Evolutionary conservation across 805 yeast species (phyloP).

Genomic region (Kuraishia borneana): DNA sequence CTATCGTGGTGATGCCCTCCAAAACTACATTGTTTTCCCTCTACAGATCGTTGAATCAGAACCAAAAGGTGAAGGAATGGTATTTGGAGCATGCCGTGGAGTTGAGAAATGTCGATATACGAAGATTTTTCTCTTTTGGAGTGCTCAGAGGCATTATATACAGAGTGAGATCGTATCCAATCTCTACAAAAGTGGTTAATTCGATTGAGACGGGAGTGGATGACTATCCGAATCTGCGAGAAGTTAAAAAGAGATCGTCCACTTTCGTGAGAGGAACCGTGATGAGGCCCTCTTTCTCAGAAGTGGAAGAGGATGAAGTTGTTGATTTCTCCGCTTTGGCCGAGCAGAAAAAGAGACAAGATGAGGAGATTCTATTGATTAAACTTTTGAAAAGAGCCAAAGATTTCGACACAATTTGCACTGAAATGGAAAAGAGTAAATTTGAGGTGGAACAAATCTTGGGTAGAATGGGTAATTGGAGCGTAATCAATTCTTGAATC

Average conservation of each 20-base stretch:
- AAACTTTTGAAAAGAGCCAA: slow-evolving; percentile 39
- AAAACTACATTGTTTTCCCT: slow-evolving; percentile 59
- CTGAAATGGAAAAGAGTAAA: slow-evolving; percentile 48
- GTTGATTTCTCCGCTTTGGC: slow-evolving; percentile 11
- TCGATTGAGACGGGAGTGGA: slow-evolving; percentile 18
- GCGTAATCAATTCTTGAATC: slow-evolving; percentile 23
- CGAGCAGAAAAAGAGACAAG: slow-evolving; percentile 10
- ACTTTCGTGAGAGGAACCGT: slow-evolving; percentile 3
- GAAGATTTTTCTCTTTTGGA: slow-evolving; percentile 84
- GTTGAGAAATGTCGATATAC: slow-evolving; percentile 60
- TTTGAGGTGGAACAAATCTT: slow-evolving; percentile 40
- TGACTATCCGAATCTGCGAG: slow-evolving; percentile 4
- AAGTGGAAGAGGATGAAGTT: slow-evolving; percentile 9
- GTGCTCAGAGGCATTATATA: slow-evolving; percentile 71
- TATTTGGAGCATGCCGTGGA: slow-evolving; percentile 49
- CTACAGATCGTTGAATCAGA: slow-evolving; percentile 70
- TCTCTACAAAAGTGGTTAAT: slow-evolving; percentile 30
- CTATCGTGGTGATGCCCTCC: slow-evolving; percentile 34
- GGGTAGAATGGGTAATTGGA: slow-evolving; percentile 35
- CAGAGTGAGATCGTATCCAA: slow-evolving; percentile 69
- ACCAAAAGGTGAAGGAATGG: slow-evolving; percentile 75
- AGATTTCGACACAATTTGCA: slow-evolving; percentile 58
- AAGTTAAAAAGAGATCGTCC: slow-evolving; percentile 1
- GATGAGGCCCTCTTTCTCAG: slow-evolving; percentile 1
- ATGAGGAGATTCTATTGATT: slow-evolving; percentile 24